Evolutionary conservation across 805 yeast genomes (phyloP), one percentile per base, ranked within the genome.

Genomic region (Metschnikowia gelsemii): DNA sequence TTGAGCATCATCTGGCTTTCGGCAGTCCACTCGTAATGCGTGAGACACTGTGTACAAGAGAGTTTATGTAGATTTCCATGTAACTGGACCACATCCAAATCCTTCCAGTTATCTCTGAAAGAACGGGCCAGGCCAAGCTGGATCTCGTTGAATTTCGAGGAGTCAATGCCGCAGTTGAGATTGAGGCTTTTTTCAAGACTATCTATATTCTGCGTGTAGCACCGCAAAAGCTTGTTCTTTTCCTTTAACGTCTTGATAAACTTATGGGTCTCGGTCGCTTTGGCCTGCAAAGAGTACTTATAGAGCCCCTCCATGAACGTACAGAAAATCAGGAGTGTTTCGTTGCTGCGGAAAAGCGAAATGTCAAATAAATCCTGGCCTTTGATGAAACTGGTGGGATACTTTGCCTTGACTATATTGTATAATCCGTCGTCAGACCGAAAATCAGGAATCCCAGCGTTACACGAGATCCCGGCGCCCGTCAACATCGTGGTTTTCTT

Each of bases 371-470:
- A 74, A 48, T 91, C 99, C 56, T 87, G 87, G 4, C 98, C 98
- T 52, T 81, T 83, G 31, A 83, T 80, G 14, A 83, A 73, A 8
- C 76, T 68, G 30, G 72, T 73, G 1, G 90, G 84, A 51, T 78
- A 75, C 48, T 76, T 77, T 14, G 65, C 60, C 56, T 84, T 87
- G 23, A 84, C 86, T 63, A 80, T 59, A 45, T 84, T 80, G 64
- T 91, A 90, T 8, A 90, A 72, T 2, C 98, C 98, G 51, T 84
- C 78, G 8, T 81, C 69, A 3, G 95, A 85, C 42, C 98, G 73
- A 60, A 90, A 90, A 59, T 91, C 98, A 3, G 99, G 99, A 34
- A 91, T 93, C 0, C 99, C 98, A 1, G 98, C 97, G 58, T 86
- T 87, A 59, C 96, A 88, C 12, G 96, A 87, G 44, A 91, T 88